Conservation (phyloP, 2,329 filamentous ascomycete species). For the Coniosporium tulheliwenetii region DNA sequence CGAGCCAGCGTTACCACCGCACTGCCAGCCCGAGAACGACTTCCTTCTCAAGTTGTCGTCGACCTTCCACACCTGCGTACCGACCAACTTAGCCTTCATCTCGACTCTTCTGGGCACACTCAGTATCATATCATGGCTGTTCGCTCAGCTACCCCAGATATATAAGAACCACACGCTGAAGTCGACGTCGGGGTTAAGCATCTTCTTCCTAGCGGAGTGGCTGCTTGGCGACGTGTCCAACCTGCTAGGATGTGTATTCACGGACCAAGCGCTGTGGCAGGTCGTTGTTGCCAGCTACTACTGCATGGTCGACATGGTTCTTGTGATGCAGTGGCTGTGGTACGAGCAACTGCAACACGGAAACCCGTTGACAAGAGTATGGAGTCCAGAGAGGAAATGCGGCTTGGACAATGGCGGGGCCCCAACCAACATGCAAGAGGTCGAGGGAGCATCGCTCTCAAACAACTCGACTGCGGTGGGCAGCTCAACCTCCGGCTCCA, state of each 20-base stretch:
- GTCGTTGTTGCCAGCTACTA: constrained; percentile 50
- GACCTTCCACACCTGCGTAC: constrained; percentile 45
- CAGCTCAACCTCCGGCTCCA: not conserved
- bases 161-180: constrained; percentile 50
- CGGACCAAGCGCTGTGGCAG: constrained; percentile 50
- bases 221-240: constrained; percentile 49
- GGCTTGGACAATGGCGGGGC: constrained; percentile 4
- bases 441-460: constrained; percentile 12
- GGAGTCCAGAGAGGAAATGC: constrained; percentile 7
- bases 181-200: constrained; percentile 48
- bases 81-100: constrained; percentile 44
- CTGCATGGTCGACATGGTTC: constrained; percentile 45
- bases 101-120: constrained; percentile 44
- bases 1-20: constrained; percentile 32
- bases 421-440: constrained; percentile 9
- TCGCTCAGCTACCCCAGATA: constrained; percentile 53
- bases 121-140: constrained; percentile 53
- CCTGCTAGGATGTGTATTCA: constrained; percentile 45
- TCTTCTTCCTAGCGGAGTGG: constrained; percentile 53
- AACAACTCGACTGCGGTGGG: constrained; percentile 2
- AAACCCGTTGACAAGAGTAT: constrained; percentile 23
- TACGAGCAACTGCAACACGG: constrained; percentile 42
- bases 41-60: constrained; percentile 42
- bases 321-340: constrained; percentile 51
- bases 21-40: constrained; percentile 44